Percentiles rank a stretch among this genome's conserved stretches.
phyloP scores from a whole-genome alignment of 306 rosid genomes.

The Dalbergia cochinchinensis region DNA sequence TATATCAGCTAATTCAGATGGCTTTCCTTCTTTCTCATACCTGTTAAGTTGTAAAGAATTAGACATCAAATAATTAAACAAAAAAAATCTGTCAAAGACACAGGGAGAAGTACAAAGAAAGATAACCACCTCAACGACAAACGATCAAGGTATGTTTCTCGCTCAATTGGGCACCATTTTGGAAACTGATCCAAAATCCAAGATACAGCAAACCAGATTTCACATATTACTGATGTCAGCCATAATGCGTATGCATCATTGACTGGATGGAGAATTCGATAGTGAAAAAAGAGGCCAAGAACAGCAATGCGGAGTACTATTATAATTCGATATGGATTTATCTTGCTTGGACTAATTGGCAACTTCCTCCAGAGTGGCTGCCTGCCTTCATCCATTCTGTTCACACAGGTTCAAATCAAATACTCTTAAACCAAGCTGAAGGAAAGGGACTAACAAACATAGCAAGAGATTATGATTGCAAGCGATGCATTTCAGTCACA shows the following conservation, averaged over 20 bases:
- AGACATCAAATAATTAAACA: slow-evolving; percentile 5
- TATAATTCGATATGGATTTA: slow-evolving; percentile 84
- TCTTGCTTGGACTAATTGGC: slow-evolving; percentile 89
- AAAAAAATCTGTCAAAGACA: not conserved
- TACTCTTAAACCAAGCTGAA: not conserved
- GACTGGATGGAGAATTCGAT: slow-evolving; percentile 91
- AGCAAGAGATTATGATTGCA: not conserved
- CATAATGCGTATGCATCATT: slow-evolving; percentile 79
- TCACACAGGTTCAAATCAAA: slow-evolving; percentile 35
- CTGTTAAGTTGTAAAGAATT: slow-evolving; percentile 48
- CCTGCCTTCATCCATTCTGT: slow-evolving; percentile 96
- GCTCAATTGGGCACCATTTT: slow-evolving; percentile 81
- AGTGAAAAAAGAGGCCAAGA: slow-evolving; percentile 86
- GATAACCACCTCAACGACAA: slow-evolving; percentile 72
- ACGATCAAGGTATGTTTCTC: slow-evolving; percentile 96
- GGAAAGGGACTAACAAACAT: not conserved
- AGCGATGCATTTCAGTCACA: not conserved
- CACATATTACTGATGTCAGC: slow-evolving; percentile 93
- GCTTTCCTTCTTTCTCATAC: slow-evolving; percentile 92
- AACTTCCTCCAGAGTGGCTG: slow-evolving; percentile 90
- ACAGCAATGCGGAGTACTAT: slow-evolving; percentile 75
- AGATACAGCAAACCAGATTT: slow-evolving; percentile 92
- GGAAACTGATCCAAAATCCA: slow-evolving; percentile 98
- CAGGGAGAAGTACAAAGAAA: not conserved
- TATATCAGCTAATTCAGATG: slow-evolving; percentile 75